Base-by-base conservation (phyloP, 2,329 filamentous ascomycete species). In the Fusarium veterinarium region DNA sequence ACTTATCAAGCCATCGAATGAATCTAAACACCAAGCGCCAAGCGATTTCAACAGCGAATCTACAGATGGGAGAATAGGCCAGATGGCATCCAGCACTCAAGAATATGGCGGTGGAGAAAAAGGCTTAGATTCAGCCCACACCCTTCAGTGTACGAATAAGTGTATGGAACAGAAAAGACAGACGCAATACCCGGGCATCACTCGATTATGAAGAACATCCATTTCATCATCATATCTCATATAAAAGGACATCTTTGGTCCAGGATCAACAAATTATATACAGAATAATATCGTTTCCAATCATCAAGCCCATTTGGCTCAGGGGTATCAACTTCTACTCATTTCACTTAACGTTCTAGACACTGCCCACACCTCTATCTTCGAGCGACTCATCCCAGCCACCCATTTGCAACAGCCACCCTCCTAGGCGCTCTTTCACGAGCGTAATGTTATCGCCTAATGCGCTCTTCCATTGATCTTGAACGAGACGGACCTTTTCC, bases 401-500 rank as follows among this genome's bases (percentile, higher is more conserved):
- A n/a, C 93, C 94, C 68, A 90, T 91, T 77, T 90, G 88, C 70
- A 94, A 82, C 75, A 98, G 85, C 84, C 91, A 95, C 35, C 87
- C 88, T 60, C 91, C 91, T 0, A 97, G 91, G 58, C 92, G 86
- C 79, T 91, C 89, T 82, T 93, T 95, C 70, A 95, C 91, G 20
- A 86, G 88, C 68, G 89, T 89, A 75, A 98, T 87, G 61, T 91
- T 90, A 70, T 91, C 91, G 2, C 95, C 95, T n/a, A 98, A 85
- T 9, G 93, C 95, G 77, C 94, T 93, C 40, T 88, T 86, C 95
- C 96, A 98, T 82, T 97, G 94, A 60, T 94, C 92, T 82, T 97
- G 95, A 38, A 98, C 93, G 71, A 95, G 90, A 37, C 92, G 90
- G 4, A 98, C 96, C 82, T 97, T 97, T 78, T 98, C 95, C 83